Evolutionary conservation across 169 alveolate species (phyloP).

Genomic region (Eimeria zaria): DNA sequence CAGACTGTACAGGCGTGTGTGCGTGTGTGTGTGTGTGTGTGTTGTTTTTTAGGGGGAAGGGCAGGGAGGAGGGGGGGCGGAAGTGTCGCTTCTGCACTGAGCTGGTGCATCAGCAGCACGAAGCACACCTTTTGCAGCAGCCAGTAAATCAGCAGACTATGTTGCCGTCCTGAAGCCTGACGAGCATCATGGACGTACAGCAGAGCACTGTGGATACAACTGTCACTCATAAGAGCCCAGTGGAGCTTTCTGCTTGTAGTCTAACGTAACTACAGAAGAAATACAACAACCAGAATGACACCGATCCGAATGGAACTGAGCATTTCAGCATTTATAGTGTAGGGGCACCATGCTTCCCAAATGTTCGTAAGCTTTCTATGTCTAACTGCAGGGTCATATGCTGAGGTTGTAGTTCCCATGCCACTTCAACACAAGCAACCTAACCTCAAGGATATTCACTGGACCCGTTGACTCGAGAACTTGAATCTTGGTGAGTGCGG

Average conservation of each 20-base stretch:
- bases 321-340: background rate
- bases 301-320: background rate
- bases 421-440: background rate
- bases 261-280: background rate
- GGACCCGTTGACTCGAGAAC: background rate
- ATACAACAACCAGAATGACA: background rate
- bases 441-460: background rate
- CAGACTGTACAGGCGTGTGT: background rate
- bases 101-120: background rate
- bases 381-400: background rate
- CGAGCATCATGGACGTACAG: background rate
- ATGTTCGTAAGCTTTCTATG: background rate
- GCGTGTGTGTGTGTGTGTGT: too few species aligned
- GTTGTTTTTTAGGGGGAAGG: too few species aligned
- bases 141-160: conserved; percentile 16
- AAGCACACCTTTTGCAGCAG: conserved; percentile 38
- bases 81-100: conserved; percentile 7
- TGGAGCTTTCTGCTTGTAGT: background rate
- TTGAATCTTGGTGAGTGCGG: background rate
- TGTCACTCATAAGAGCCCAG: background rate
- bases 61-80: too few species aligned
- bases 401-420: background rate
- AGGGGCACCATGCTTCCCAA: background rate
- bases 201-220: background rate
- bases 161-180: conserved; percentile 14